These are phyloP conservation scores for Thielaviopsis ethacetica DNA, from an alignment of 2,329 filamentous ascomycete species.

Conservation along the genomic window DNA sequence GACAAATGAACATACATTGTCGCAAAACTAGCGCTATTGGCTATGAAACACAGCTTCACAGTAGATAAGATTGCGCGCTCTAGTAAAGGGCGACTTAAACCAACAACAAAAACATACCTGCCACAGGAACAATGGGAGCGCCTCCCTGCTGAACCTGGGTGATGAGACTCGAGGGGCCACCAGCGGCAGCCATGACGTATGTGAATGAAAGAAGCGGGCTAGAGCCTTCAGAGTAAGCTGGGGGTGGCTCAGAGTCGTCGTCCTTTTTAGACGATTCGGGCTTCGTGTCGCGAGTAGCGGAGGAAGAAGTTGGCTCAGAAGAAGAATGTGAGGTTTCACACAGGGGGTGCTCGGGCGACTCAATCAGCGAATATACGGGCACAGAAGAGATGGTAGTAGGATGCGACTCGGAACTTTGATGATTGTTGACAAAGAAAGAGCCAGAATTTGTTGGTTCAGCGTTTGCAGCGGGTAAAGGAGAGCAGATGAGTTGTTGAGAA, in stretches of 20 bases:
- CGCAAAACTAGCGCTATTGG: background rate
- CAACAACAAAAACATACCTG: constrained; percentile 44
- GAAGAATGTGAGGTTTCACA: background rate
- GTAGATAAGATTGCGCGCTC: background rate
- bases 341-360: background rate
- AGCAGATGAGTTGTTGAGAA: background rate
- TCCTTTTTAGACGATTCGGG: constrained; percentile 57
- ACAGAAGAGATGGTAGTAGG: background rate
- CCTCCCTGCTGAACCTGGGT: constrained; percentile 95
- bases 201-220: constrained; percentile 85
- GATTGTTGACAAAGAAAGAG: background rate
- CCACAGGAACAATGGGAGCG: constrained; percentile 74
- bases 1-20: background rate
- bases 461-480: background rate
- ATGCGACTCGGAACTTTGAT: background rate
- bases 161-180: constrained; percentile 94
- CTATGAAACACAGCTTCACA: background rate
- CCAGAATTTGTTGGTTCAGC: background rate
- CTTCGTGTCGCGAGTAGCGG: constrained; percentile 46
- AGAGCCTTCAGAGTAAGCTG: constrained; percentile 86
- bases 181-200: constrained; percentile 95
- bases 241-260: constrained; percentile 80
- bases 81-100: background rate
- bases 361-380: background rate
- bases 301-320: background rate